Evolutionary conservation across 148 eudicot species (phyloP), one percentile per base, ranked within the genome.

Genomic region (Silene uniflora): DNA sequence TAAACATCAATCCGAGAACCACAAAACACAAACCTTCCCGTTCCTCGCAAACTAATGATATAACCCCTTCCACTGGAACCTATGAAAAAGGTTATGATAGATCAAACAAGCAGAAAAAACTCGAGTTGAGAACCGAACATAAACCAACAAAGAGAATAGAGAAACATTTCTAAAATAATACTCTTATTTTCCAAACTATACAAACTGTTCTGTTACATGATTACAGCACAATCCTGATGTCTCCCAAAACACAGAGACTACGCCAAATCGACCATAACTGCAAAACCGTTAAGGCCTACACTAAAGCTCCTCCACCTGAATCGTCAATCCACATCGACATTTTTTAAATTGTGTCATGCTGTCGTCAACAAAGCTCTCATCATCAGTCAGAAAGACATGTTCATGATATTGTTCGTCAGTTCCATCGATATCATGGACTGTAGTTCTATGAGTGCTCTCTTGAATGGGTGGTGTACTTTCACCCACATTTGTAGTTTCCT

Each of bases 221-320:
- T 44, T 73, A 35, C 58, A 54, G 19, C 49, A 62, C 78, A 71
- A 22, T 17, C 54, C 32, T 52, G 56, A 22, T 14, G 2, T 67
- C 22, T 59, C 24, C 29, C 25, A 19, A 74, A 19, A 69, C 7
- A 27, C 11, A 19, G 70, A 67, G 23, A n/a, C n/a, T 67, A 32
- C 6, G 0, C n/a, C 27, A 71, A 35, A 76, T 70, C 11, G 25
- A 19, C 27, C 69, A 27, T 44, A 76, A 71, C 44, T 73, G 19
- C 10, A 22, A 24, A n/a, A 19, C 55, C 55, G 32, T 21, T 18
- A 44, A 25, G 18, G 18, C 58, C 46, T 22, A 2, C 8, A 18
- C 68, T 91, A 94, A 59, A 95, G 73, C 81, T 88, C 97, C 82
- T 95, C 98, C 39, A 90, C 91, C 82, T 92, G 80, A 68, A 95